A percentile compares a stretch with the other conserved stretches of the same genome.
Evolutionary conservation across 225 moss, liverwort and hornwort genomes (phyloP).

Genomic region (Marchantia polymorpha): DNA sequence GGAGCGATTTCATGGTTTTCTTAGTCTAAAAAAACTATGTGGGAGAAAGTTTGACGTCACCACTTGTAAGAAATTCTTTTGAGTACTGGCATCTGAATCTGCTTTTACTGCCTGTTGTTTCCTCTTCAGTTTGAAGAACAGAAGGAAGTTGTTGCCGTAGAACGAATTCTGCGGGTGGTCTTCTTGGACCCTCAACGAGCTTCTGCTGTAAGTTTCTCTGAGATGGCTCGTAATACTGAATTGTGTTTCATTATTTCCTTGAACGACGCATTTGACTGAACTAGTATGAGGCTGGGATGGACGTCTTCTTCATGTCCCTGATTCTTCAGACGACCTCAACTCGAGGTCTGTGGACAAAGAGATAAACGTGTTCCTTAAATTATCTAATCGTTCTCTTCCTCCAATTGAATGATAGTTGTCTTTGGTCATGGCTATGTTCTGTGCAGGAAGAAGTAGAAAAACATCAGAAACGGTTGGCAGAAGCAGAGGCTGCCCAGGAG

Average conservation of each 20-base stretch:
- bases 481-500: slow-evolving; percentile 71
- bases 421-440: background rate
- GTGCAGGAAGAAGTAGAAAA: slow-evolving; percentile 74
- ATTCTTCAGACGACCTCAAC: background rate
- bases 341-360: background rate
- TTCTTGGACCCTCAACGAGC: slow-evolving; percentile 75
- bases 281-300: too few species aligned
- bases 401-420: background rate
- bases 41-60: too few species aligned
- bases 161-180: slow-evolving; percentile 72
- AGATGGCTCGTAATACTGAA: background rate
- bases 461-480: slow-evolving; percentile 56
- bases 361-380: background rate
- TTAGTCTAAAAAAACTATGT: too few species aligned
- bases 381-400: background rate
- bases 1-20: too few species aligned
- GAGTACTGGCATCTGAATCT: background rate
- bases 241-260: too few species aligned
- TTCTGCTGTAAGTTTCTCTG: slow-evolving; percentile 53
- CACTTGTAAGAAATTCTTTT: too few species aligned
- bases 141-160: slow-evolving; percentile 67
- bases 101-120: background rate
- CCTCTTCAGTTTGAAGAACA: slow-evolving; percentile 69
- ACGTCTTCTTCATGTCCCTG: too few species aligned
- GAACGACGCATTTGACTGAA: too few species aligned